Evolutionary conservation across 2,329 filamentous ascomycete genomes (phyloP).

Genomic region (Fusarium haematococcum): DNA sequence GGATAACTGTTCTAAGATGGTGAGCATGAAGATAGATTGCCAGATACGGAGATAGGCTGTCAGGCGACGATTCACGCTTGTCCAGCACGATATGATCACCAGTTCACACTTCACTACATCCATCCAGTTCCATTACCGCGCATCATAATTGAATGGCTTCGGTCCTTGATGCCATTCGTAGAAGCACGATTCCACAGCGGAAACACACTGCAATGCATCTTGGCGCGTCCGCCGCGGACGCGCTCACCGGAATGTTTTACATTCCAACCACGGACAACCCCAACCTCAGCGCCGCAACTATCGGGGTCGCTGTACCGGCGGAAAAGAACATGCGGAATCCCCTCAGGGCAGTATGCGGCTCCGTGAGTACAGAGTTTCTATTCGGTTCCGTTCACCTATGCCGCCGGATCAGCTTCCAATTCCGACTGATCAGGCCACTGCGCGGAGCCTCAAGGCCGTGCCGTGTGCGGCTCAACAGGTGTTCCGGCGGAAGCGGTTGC

Average conservation of each 20-base stretch:
- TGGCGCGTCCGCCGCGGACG: neutral
- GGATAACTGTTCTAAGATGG: neutral
- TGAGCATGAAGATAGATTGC: neutral
- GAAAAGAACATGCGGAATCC: neutral
- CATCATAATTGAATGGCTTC: neutral
- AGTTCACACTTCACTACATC: neutral
- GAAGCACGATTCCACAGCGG: neutral
- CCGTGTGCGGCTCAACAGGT: neutral
- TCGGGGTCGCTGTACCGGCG: neutral
- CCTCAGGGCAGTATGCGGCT: neutral
- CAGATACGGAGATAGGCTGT: neutral
- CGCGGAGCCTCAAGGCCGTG: neutral
- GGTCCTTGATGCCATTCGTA: neutral
- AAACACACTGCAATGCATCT: neutral
- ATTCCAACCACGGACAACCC: neutral
- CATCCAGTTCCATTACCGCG: neutral
- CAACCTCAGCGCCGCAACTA: neutral
- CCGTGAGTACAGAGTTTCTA: neutral
- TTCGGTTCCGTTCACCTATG: neutral
- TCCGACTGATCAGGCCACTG: neutral
- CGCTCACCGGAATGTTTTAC: neutral
- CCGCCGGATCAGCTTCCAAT: neutral
- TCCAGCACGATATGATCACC: too few relatives aligned
- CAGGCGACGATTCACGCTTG: neutral
- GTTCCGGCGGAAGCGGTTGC: neutral